Base-by-base conservation (phyloP, 768 basidiomycete species). In the Thelephora aurantiotincta region DNA sequence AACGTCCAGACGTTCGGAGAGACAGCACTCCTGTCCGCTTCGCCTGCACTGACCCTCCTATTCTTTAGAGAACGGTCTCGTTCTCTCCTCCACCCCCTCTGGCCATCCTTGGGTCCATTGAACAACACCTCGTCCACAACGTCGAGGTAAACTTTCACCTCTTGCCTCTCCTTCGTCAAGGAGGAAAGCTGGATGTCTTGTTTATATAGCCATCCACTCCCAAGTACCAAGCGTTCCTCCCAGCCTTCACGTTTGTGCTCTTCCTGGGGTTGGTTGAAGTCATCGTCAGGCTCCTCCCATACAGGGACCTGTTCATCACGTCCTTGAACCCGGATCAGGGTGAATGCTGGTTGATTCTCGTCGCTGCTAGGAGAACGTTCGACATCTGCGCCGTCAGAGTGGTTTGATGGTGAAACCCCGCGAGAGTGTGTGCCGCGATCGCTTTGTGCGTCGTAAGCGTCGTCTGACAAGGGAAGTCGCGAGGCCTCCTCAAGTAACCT, bases 41-140 rank as follows among this genome's bases (percentile, higher is more conserved):
- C 70, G 1, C 64, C 63, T 5, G 72, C 65, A 50, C 75, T 80
- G 11, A 68, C 74, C 33, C 78, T 61, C 51, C 77, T 50, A 2
- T 55, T 62, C 53, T 72, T 76, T 14, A 64, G 58, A 58, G 68
- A 70, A 52, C 69, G 72, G 53, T 72, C 69, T 46, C 63, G 62
- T 56, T 69, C 69, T 23, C 66, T 58, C 49, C 67, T 63, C 73
- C 73, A 76, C 0, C 74, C 74, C 35, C 71, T 62, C 51, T 65
- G 66, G 5, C 64, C 65, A 11, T 67, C 68, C 54, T 68, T 72
- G 47, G 65, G 68, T 1, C 78, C 78, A 6, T 75, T 75, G 50
- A 92, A 91, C 12, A 92, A 58, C 2, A 82, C 80, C 49, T 80
- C 76, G 54, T 90, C 88, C 2, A 89, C 87, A n/a, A 78, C 69